Conservation (phyloP, 176 grass and related monocot genomes). For the Carex littledalei region DNA sequence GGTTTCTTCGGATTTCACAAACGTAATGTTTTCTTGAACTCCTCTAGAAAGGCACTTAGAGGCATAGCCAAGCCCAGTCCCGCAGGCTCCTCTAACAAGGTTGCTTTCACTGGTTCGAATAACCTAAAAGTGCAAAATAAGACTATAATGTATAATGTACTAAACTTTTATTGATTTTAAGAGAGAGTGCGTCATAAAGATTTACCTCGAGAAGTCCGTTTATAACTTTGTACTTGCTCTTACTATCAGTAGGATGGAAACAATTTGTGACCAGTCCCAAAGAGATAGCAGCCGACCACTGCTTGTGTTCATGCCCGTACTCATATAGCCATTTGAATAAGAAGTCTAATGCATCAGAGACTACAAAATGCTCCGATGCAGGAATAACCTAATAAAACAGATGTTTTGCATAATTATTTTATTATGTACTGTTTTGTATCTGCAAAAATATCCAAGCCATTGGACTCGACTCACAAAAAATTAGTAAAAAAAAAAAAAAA, state of each 20-base stretch:
- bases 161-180: not conserved
- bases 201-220: constrained; percentile 74
- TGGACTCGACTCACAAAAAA: not conserved
- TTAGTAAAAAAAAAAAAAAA: not conserved
- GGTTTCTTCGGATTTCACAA: constrained; percentile 41
- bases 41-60: constrained; percentile 64
- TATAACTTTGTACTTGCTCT: constrained; percentile 62
- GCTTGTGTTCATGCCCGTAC: constrained; percentile 82
- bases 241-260: constrained; percentile 76
- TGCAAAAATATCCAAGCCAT: not conserved
- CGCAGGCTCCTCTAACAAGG: constrained; percentile 89
- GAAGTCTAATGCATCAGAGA: constrained; percentile 71
- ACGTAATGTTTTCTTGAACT: constrained; percentile 31
- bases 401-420: not conserved
- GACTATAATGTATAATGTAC: not conserved
- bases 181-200: not conserved
- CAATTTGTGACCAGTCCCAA: constrained; percentile 74
- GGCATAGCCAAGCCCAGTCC: constrained; percentile 60
- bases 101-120: constrained; percentile 60
- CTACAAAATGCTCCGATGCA: constrained; percentile 65
- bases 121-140: constrained; percentile 43
- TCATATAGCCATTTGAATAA: constrained; percentile 80
- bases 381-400: constrained; percentile 51
- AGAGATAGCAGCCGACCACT: constrained; percentile 74
- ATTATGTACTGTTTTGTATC: not conserved